Evolutionary conservation across 2,329 filamentous ascomycete species (phyloP), one percentile per base, ranked within the genome.

Genomic region (Beauveria rudraprayagi): DNA sequence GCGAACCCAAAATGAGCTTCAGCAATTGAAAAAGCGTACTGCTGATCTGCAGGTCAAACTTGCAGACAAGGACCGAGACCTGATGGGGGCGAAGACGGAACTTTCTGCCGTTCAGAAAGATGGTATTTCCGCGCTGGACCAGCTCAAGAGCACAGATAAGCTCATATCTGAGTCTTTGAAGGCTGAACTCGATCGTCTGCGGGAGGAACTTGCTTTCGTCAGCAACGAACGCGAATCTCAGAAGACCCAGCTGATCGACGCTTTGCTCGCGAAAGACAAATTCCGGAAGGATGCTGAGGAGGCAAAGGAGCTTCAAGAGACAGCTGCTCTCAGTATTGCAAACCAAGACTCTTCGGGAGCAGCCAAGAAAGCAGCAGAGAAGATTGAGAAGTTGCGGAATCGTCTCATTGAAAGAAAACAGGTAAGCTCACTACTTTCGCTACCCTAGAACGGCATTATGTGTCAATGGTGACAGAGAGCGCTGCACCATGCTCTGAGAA

Each of bases 241-340:
- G 67, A 83, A 84, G 71, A 78, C 78, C 52, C 83, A 87, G 68
- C 77, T 87, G 26, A 78, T 87, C 65, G 78, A 83, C 46, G 80
- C 82, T 50, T 76, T 87, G 19, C 75, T 87, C 51, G 78, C 80
- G 64, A 86, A 86, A 69, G 83, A 87, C 63, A 80, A 81, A 70
- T 74, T 85, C 59, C 78, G 81, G 60, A 82, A 82, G 69, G 77
- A 83, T 62, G 72, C 79, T 41, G 81, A 83, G 64, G 76, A 78
- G 55, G 71, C 71, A 60, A 76, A 70, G 60, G 77, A 79, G 64
- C 63, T 77, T 59, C 74, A 77, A 66, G 77, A 76, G 44, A 65
- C 68, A 64, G 65, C 67, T 22, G 69, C 72, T 40, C 46, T 70
- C 66, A 65, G 72, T 64, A 56, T 72, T 67, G 65, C 73, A 65